Conservation (phyloP, 176 grass and related monocot genomes). For the Leersia perrieri region DNA sequence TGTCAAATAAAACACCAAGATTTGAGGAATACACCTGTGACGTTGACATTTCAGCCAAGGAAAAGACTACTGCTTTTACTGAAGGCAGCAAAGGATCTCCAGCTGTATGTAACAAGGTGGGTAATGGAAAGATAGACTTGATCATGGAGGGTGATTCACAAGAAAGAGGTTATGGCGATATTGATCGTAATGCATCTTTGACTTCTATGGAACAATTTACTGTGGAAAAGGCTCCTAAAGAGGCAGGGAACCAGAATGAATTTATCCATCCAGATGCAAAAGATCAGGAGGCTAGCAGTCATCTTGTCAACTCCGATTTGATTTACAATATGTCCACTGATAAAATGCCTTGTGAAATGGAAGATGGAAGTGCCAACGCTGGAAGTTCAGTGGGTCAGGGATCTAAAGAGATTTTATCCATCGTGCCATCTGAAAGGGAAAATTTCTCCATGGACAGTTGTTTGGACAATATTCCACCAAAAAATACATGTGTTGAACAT, state of each 20-base stretch:
- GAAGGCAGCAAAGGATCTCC: not conserved
- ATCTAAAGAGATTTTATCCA: not conserved
- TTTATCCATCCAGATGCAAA: slow-evolving; percentile 2
- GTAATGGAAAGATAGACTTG: not conserved
- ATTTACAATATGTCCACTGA: not conserved
- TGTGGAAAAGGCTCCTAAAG: not conserved
- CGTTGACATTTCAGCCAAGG: slow-evolving; percentile 6
- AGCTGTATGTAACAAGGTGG: not conserved
- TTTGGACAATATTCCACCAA: not conserved
- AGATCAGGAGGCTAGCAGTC: not conserved
- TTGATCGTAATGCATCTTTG: not conserved
- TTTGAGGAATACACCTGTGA: slow-evolving; percentile 27
- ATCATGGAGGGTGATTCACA: not conserved
- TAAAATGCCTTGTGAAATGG: not conserved
- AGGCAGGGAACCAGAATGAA: slow-evolving; percentile 26
- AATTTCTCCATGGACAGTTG: not conserved
- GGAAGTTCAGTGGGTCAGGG: not conserved
- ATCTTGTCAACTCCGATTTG: slow-evolving; percentile 11
- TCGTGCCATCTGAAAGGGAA: not conserved
- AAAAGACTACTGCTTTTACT: not conserved
- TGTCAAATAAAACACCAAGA: slow-evolving; percentile 8
- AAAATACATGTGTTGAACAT: not conserved
- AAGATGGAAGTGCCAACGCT: slow-evolving; percentile 7
- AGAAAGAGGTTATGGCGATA: not conserved
- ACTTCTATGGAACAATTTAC: not conserved